These are phyloP conservation scores for Agrocybe pediades DNA, from an alignment of 768 basidiomycete genomes.

Conservation along the genomic window DNA sequence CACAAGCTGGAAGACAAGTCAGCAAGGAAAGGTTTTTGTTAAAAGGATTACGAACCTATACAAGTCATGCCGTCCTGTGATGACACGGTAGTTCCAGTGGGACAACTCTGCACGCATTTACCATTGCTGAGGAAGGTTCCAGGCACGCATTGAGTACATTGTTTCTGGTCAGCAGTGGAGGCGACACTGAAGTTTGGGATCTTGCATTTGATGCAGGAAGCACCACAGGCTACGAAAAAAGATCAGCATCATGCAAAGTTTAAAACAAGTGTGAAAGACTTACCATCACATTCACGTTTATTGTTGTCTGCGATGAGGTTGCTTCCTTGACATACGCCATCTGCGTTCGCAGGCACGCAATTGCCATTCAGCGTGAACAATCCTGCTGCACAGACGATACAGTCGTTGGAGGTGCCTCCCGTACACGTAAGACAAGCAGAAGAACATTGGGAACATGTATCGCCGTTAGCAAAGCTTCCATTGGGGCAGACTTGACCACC, in stretches of 20 bases:
- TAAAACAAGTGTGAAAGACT: constrained; percentile 24
- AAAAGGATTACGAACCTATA: constrained; percentile 37
- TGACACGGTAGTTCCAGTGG: constrained; percentile 71
- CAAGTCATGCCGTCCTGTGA: constrained; percentile 76
- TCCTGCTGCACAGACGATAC: constrained; percentile 65
- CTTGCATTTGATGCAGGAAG: constrained; percentile 74
- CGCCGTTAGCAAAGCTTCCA: constrained; percentile 58
- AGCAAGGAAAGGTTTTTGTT: background rate
- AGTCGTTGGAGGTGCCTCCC: constrained; percentile 64
- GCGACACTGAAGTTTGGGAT: constrained; percentile 69
- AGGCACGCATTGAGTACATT: constrained; percentile 78
- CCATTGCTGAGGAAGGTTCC: constrained; percentile 77
- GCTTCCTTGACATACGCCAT: constrained; percentile 72
- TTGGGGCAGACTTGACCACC: constrained; percentile 62
- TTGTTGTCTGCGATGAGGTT: constrained; percentile 74
- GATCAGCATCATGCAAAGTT: constrained; percentile 5
- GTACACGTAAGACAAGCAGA: constrained; percentile 69
- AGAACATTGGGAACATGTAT: constrained; percentile 59
- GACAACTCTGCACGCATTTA: constrained; percentile 69
- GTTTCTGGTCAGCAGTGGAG: constrained; percentile 63
- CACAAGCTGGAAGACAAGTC: constrained; percentile 49
- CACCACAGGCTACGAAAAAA: constrained; percentile 59
- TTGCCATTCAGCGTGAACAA: constrained; percentile 61
- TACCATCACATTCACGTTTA: constrained; percentile 80
- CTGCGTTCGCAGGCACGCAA: constrained; percentile 64